Evolutionary conservation across 768 basidiomycete species (phyloP).

Genomic region (Galerina marginata): DNA sequence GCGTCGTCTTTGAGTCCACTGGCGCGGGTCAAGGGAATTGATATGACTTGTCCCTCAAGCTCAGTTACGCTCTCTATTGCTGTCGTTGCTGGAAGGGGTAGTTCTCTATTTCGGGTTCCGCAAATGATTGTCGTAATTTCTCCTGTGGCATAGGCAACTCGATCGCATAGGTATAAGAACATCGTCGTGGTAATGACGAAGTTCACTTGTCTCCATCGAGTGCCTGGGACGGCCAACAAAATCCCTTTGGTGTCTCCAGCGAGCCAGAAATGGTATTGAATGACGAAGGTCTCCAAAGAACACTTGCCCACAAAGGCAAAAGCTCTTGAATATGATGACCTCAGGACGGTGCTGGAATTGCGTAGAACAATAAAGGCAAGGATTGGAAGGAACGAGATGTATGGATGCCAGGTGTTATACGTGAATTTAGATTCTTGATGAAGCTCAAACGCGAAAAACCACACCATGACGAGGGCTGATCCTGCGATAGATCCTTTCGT

Average conservation of each 20-base stretch:
- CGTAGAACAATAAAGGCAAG: constrained; percentile 76
- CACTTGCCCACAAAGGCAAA: constrained; percentile 88
- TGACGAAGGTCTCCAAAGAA: constrained; percentile 90
- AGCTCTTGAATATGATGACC: constrained; percentile 67
- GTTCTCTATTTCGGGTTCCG: constrained; percentile 28
- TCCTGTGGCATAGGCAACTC: constrained; percentile 76
- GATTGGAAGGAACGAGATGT: constrained; percentile 82
- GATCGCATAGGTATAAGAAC: constrained; percentile 83
- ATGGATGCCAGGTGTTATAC: constrained; percentile 88
- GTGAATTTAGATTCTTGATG: constrained; percentile 77
- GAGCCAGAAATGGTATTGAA: constrained; percentile 89
- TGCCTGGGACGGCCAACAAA: constrained; percentile 78
- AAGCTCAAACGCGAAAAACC: constrained; percentile 88
- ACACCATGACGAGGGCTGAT: constrained; percentile 61
- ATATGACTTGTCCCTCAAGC: constrained; percentile 21
- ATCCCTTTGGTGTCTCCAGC: constrained; percentile 85
- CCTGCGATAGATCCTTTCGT: constrained; percentile 53
- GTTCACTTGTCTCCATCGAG: constrained; percentile 76
- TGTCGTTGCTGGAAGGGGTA: constrained; percentile 27
- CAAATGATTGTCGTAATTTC: constrained; percentile 70
- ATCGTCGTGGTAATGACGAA: constrained; percentile 74
- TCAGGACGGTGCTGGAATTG: constrained; percentile 72
- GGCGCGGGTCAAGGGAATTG: constrained; percentile 26
- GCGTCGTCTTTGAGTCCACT: constrained; percentile 29
- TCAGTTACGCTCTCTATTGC: constrained; percentile 7